Evolutionary conservation across 1,139 yeast genomes (phyloP).

Genomic region (Kodamaea sp.): DNA sequence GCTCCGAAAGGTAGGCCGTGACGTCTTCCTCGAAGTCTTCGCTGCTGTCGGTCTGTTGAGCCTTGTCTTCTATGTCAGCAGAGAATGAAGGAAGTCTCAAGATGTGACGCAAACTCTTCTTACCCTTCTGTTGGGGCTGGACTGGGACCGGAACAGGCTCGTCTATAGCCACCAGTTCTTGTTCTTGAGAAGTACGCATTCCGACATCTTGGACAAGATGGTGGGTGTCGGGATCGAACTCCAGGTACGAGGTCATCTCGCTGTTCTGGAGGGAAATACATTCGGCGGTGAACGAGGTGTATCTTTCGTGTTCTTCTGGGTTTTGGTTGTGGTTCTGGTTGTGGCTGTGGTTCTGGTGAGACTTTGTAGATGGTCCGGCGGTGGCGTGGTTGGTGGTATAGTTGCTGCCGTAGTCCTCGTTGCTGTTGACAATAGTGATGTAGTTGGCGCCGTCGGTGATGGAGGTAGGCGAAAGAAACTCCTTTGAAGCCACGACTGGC

Average conservation of each 20-base stretch:
- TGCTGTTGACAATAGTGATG: conserved; percentile 16
- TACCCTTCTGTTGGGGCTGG: conserved; percentile 1
- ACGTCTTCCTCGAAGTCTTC: conserved; percentile 10
- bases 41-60: not conserved
- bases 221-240: conserved; percentile 6
- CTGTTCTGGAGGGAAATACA: conserved; percentile 42
- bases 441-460: conserved; percentile 15
- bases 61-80: conserved; percentile 1
- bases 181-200: conserved; percentile 6
- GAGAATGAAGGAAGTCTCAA: conserved; percentile 5
- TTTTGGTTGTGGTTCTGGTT: conserved; percentile 3
- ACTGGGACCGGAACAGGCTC: not conserved
- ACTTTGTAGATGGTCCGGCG: too few species aligned
- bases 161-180: conserved; percentile 2
- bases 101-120: conserved; percentile 4
- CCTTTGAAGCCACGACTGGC: not conserved
- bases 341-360: conserved; percentile 10
- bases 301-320: conserved; percentile 19
- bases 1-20: conserved; percentile 19
- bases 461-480: conserved; percentile 9
- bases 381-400: conserved; percentile 4
- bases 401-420: conserved; percentile 9
- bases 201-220: too few species aligned
- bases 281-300: conserved; percentile 38
- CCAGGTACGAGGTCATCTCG: conserved; percentile 36